Conservation (phyloP, 164 flowering plant genomes). For the Berberis thunbergii region DNA sequence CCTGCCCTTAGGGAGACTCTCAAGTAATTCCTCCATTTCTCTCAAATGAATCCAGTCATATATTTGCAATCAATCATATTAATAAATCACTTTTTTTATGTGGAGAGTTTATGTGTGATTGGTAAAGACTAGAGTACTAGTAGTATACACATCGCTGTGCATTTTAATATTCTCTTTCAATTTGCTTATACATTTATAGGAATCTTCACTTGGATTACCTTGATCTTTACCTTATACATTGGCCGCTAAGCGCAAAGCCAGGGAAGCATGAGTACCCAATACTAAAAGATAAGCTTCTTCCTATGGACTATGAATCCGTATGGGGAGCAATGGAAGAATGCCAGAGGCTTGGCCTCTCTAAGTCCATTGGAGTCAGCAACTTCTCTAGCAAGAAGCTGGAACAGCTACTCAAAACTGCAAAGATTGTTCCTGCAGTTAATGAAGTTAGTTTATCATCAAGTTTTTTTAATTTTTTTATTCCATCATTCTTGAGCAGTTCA, state of each 20-base stretch:
- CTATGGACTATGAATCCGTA: slow-evolving; percentile 18
- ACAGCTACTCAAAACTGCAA: slow-evolving; percentile 19
- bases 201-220: slow-evolving; percentile 1
- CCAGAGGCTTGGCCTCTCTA: slow-evolving; percentile 28
- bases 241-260: background rate
- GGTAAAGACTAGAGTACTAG: no score
- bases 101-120: no score
- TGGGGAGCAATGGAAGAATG: slow-evolving; percentile 37
- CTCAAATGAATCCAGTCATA: background rate
- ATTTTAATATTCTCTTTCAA: no score
- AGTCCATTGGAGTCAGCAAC: slow-evolving; percentile 42
- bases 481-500: background rate
- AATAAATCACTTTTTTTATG: no score
- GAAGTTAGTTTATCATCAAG: slow-evolving; percentile 12
- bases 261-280: background rate
- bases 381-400: slow-evolving; percentile 30
- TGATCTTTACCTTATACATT: slow-evolving; percentile 4
- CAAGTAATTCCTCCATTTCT: background rate
- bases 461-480: background rate
- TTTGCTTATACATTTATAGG: background rate
- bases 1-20: background rate
- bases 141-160: no score
- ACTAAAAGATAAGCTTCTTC: slow-evolving; percentile 9
- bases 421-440: slow-evolving; percentile 31
- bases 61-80: background rate